A percentile compares a stretch with the other conserved stretches of the same genome.
Evolutionary conservation across 768 basidiomycete species (phyloP).

Genomic region (Cytidiella melzeri): DNA sequence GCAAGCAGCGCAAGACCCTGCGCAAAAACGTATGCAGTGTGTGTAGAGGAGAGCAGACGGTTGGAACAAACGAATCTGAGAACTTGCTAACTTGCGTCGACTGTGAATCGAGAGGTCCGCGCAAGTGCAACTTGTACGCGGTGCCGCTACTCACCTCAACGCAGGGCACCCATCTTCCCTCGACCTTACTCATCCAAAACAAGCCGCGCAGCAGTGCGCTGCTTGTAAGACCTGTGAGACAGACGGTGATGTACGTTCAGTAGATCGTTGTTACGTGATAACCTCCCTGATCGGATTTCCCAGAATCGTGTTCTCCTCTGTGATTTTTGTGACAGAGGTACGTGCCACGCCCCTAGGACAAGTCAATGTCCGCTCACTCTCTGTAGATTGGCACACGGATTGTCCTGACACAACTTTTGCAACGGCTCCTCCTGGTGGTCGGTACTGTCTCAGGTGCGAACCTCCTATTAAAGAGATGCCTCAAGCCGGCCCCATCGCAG

Average conservation of each 20-base stretch:
- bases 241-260: conserved; percentile 75
- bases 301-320: conserved; percentile 84
- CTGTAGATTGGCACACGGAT: conserved; percentile 76
- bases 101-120: conserved; percentile 79
- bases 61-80: conserved; percentile 54
- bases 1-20: conserved; percentile 37
- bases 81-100: conserved; percentile 71
- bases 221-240: conserved; percentile 95
- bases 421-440: conserved; percentile 67
- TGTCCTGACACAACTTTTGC: conserved; percentile 70
- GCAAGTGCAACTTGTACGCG: not conserved
- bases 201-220: conserved; percentile 72
- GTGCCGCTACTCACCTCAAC: conserved; percentile 1
- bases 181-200: conserved; percentile 50
- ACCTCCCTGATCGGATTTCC: conserved; percentile 1
- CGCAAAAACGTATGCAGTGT: conserved; percentile 72
- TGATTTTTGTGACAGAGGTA: conserved; percentile 90
- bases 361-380: too few species aligned
- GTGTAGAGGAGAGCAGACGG: conserved; percentile 66
- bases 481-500: not conserved
- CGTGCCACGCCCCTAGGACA: too few species aligned
- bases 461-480: not conserved
- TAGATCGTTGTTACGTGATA: not conserved
- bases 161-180: conserved; percentile 87
- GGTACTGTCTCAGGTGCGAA: conserved; percentile 64